Evolutionary conservation across 805 yeast species (phyloP), one percentile per base, ranked within the genome.

Genomic region (Kregervanrija pseudodelftensis): DNA sequence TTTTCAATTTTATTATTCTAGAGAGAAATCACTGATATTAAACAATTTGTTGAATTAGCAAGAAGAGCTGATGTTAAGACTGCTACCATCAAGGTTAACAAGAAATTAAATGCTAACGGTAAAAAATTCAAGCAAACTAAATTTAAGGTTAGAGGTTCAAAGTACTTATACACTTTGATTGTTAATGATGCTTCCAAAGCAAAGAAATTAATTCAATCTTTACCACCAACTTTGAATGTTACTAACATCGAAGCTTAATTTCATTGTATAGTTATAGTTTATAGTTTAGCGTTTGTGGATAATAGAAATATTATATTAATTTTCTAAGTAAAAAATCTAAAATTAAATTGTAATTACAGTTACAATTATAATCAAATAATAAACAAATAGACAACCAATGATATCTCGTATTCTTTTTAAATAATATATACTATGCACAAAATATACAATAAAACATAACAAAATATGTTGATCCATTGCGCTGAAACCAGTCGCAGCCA

Each of bases 61-160:
- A 84, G 89, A 81, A 83, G 97, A 81, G 80, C 89, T 66, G 98
- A 90, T 81, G 88, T 93, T 69, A 80, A 80, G 74, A 73, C 84
- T 56, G 96, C 95, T 64, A 82, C 90, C 69, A 85, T 93, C 80
- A 93, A 93, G 84, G 81, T 83, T 77, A 88, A 88, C 88, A 72
- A 78, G 69, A 82, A 84, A 74, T 62, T 82, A 66, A 82, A 80
- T 77, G 77, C 84, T 61, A 74, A 75, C 71, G 95, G 93, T 72
- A 84, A 84, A 79, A 75, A 76, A 60, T 77, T 78, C 82, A 84
- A 85, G 76, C 93, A 85, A 76, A 89, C 96, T 78, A 93, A 93
- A 77, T 93, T 93, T 90, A 93, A 93, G 86, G 87, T 93, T 67
- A 89, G 98, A 82, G 96, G 97, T 73, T 66, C 96, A 56, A 88